These are phyloP conservation scores for Wickerhamiella sergipiensis DNA, from an alignment of 805 yeast species.

Conservation along the genomic window DNA sequence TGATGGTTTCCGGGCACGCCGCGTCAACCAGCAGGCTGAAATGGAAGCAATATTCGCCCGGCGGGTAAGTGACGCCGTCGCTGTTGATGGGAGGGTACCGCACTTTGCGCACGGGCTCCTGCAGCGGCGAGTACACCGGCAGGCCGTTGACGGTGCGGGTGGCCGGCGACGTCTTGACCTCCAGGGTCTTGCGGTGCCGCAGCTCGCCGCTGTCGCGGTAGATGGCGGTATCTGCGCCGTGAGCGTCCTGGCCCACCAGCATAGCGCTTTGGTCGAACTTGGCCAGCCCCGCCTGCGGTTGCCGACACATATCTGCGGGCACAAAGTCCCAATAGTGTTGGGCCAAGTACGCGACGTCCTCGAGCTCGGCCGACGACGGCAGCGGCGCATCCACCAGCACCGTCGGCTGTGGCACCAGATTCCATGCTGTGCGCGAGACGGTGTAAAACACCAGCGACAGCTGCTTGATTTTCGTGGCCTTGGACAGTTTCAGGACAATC, in stretches of 20 bases:
- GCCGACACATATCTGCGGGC: conserved; percentile 8
- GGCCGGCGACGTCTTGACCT: conserved; percentile 6
- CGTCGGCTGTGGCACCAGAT: conserved; percentile 40
- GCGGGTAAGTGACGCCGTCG: conserved; percentile 33
- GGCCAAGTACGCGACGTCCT: conserved; percentile 21
- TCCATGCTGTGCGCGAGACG: conserved; percentile 72
- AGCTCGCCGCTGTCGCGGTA: conserved; percentile 7
- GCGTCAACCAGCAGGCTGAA: conserved; percentile 72
- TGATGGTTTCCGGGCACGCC: conserved; percentile 58
- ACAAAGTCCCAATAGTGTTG: conserved; percentile 26
- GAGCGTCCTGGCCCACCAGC: conserved; percentile 20
- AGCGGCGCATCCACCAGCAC: conserved; percentile 18
- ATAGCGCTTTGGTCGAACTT: conserved; percentile 19
- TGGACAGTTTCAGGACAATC: conserved; percentile 52
- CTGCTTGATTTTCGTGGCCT: conserved; percentile 57
- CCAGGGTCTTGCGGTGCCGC: conserved; percentile 8
- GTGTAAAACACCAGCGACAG: conserved; percentile 58
- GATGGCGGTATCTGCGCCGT: conserved; percentile 24
- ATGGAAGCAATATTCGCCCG: conserved; percentile 74
- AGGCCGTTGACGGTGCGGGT: conserved; percentile 6
- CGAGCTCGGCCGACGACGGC: conserved; percentile 21
- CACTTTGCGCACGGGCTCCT: conserved; percentile 14
- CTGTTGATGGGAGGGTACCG: conserved; percentile 9
- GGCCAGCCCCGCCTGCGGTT: conserved; percentile 5
- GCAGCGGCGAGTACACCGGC: conserved; percentile 15